These are phyloP conservation scores for Triglochin maritima DNA, from an alignment of 106 monocot genomes.

Conservation along the genomic window DNA sequence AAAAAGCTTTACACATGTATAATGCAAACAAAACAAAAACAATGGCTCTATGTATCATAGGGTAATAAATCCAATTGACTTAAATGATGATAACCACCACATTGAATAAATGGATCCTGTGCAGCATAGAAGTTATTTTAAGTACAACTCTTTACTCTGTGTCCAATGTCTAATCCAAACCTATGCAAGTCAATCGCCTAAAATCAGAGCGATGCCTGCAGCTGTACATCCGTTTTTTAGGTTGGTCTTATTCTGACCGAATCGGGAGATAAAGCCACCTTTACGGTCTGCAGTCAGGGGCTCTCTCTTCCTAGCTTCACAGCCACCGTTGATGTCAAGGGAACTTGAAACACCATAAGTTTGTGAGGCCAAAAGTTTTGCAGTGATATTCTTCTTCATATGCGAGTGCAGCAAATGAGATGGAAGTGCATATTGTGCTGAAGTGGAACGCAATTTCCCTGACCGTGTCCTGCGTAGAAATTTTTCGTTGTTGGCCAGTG, in stretches of 20 bases:
- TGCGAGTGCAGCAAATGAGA: not conserved
- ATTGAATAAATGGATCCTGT: too few relatives aligned
- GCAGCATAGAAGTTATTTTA: too few relatives aligned
- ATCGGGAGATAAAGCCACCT: not conserved
- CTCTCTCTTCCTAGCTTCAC: not conserved
- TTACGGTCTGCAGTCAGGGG: not conserved
- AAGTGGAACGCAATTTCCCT: not conserved
- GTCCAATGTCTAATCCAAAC: too few relatives aligned
- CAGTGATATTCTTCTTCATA: not conserved
- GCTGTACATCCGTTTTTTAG: not conserved
- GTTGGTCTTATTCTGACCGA: not conserved
- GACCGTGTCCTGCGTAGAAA: not conserved
- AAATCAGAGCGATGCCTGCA: not conserved
- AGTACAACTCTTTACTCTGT: too few relatives aligned
- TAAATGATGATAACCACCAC: too few relatives aligned
- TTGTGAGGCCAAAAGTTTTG: not conserved
- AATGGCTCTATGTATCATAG: too few relatives aligned
- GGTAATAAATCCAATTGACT: too few relatives aligned
- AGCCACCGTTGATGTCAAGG: not conserved
- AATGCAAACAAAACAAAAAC: too few relatives aligned
- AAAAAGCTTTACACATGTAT: too few relatives aligned
- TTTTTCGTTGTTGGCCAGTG: too few relatives aligned
- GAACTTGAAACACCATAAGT: not conserved
- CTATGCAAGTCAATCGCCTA: too few relatives aligned
- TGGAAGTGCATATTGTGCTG: not conserved